Conservation (phyloP, 2,329 filamentous ascomycete genomes). For the Coleophoma eucalyptorum region DNA sequence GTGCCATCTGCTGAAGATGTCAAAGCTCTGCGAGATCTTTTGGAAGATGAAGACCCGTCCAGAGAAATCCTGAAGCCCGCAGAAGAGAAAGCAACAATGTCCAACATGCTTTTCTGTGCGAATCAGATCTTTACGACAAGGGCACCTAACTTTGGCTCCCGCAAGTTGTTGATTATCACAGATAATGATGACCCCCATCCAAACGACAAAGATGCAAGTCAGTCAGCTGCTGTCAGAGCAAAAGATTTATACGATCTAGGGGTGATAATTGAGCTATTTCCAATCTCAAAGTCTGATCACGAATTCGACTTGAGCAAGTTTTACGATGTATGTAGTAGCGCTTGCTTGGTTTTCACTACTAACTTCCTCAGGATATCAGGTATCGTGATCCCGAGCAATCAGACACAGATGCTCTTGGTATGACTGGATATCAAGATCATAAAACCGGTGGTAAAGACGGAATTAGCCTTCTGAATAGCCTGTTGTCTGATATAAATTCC, state of each 20-base stretch:
- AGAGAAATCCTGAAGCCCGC: slow-evolving; percentile 67
- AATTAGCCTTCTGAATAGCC: slow-evolving; percentile 71
- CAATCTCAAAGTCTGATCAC: slow-evolving; percentile 68
- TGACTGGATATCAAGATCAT: slow-evolving; percentile 52
- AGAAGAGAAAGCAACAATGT: slow-evolving; percentile 70
- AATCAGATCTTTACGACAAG: slow-evolving; percentile 96
- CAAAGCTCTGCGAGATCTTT: slow-evolving; percentile 69
- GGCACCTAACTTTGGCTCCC: slow-evolving; percentile 88
- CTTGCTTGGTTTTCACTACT: slow-evolving; percentile 8
- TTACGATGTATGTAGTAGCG: slow-evolving; percentile 66
- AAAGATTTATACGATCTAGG: slow-evolving; percentile 95
- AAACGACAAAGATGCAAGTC: slow-evolving; percentile 66
- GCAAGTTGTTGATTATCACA: slow-evolving; percentile 92
- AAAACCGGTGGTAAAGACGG: slow-evolving; percentile 69
- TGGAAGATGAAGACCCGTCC: slow-evolving; percentile 73
- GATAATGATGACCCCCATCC: slow-evolving; percentile 86
- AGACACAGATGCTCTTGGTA: slow-evolving; percentile 55
- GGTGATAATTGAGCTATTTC: slow-evolving; percentile 88
- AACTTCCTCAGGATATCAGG: slow-evolving; percentile 69
- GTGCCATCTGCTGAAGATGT: slow-evolving; percentile 85
- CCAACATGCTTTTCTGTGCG: slow-evolving; percentile 87
- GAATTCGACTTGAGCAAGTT: slow-evolving; percentile 82
- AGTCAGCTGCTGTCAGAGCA: slow-evolving; percentile 78
- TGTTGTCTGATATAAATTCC: slow-evolving; percentile 86
- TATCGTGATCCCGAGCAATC: slow-evolving; percentile 75